Evolutionary conservation across 1,139 yeast species (phyloP).

Genomic region (Sugiyamaella castrensis): DNA sequence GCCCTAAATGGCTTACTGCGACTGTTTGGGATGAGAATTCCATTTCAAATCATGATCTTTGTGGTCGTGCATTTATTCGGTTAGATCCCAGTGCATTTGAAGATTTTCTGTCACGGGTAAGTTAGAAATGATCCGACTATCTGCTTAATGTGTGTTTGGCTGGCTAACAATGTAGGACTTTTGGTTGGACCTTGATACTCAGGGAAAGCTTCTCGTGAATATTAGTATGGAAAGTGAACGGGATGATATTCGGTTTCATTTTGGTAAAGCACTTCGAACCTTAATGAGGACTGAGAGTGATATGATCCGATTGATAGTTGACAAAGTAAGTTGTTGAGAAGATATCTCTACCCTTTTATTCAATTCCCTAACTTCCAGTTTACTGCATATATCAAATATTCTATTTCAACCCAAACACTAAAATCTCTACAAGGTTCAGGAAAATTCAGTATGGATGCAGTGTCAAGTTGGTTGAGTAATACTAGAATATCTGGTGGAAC

Average conservation of each 20-base stretch:
- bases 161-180: constrained; percentile 50
- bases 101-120: constrained; percentile 55
- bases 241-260: constrained; percentile 70
- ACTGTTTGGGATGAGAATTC: constrained; percentile 72
- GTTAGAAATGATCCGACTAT: too few relatives aligned
- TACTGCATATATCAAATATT: constrained; percentile 44
- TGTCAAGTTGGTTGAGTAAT: constrained; percentile 48
- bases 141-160: constrained; percentile 1
- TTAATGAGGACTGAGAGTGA: constrained; percentile 61
- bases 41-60: constrained; percentile 57
- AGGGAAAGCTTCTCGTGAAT: constrained; percentile 61
- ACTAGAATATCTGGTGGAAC: constrained; percentile 39
- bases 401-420: constrained; percentile 42
- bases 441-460: constrained; percentile 46
- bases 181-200: constrained; percentile 61
- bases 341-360: constrained; percentile 41
- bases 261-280: constrained; percentile 72
- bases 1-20: constrained; percentile 45
- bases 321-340: constrained; percentile 49
- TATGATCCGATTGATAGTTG: constrained; percentile 63
- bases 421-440: constrained; percentile 29
- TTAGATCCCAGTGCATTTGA: constrained; percentile 64
- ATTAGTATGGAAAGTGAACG: constrained; percentile 76
- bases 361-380: constrained; percentile 23
- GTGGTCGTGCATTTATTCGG: constrained; percentile 64